Evolutionary conservation across 2,329 filamentous ascomycete genomes (phyloP), one percentile per base, ranked within the genome.

Genomic region (Botrytis elliptica): DNA sequence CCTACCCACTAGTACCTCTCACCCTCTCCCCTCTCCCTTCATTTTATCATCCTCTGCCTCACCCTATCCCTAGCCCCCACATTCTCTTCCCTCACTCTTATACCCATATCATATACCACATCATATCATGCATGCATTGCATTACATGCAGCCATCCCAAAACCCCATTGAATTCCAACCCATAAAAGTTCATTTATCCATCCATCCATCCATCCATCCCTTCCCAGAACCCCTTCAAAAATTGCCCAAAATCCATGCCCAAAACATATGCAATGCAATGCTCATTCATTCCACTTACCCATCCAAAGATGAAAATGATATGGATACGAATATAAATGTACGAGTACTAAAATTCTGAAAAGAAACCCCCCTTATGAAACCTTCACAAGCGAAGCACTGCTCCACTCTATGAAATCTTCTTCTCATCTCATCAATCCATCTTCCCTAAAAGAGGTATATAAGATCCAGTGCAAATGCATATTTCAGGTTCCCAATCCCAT

Each of bases 241-340:
- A 52, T 57, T 40, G 20, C 33, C 67, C 38, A 44, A 29, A 42
- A 70, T 36, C 55, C 67, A 57, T 70, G 49, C 67, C 52, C 38
- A 60, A 44, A 60, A 33, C 52, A 52, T 25, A 60, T 62, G 52
- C 52, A 70, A 70, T 44, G 38, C 67, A 42, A 68, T 68, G 44
- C 44, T 33, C n/a, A 33, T 57, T 33, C n/a, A 33, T 57, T 57
- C 52, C 52, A 57, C 29, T 57, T 29, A 29, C 16, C n/a, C 14
- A 18, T 29, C n/a, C 14, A 29, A 57, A n/a, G n/a, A 57, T 40
- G 52, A n/a, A 60, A 7, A 29, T 59, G 40, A 42, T 22, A 38
- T 38, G 33, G 2, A 38, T 52, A 29, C 25, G 14, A 42, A 63
- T 63, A 42, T 42, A 8, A 42, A 63, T 63, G 14, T 18, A 42